A percentile compares a stretch with the other conserved stretches of the same genome.
Evolutionary conservation across 2,329 filamentous ascomycete species (phyloP).

Genomic region (Cladosporium cucumerinum): DNA sequence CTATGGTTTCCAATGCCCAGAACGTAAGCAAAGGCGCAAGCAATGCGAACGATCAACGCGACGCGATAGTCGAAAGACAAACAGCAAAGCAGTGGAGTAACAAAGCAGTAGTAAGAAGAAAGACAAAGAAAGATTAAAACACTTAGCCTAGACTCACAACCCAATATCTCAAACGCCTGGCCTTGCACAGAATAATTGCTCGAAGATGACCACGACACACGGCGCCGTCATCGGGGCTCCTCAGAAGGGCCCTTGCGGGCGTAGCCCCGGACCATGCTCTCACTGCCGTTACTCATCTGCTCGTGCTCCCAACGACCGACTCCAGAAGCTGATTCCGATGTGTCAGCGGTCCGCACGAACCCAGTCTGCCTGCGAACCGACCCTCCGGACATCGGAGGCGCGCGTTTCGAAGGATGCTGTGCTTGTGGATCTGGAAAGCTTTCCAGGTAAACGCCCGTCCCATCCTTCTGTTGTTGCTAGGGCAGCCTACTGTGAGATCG

Average conservation of each 20-base stretch:
- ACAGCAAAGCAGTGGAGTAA: not conserved
- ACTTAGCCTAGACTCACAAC: not conserved
- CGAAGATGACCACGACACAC: not conserved
- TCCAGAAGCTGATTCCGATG: conserved; percentile 7
- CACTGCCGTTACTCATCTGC: not conserved
- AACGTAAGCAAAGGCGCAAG: not conserved
- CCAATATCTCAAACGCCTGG: not conserved
- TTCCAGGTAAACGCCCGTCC: not conserved
- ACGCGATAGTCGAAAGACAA: not conserved
- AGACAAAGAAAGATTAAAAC: not conserved
- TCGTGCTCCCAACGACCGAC: conserved; percentile 5
- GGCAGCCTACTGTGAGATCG: not conserved
- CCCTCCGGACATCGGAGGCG: conserved; percentile 8
- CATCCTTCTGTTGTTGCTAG: not conserved
- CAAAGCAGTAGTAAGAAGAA: not conserved
- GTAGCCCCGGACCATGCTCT: conserved; percentile 4
- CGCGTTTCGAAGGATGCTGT: not conserved
- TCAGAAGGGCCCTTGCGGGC: conserved; percentile 11
- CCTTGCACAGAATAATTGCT: not conserved
- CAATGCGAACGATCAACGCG: not conserved
- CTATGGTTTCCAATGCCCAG: not conserved
- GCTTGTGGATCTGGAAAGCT: too few relatives aligned
- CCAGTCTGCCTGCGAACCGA: not conserved
- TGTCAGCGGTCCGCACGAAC: conserved; percentile 13
- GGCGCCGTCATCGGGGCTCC: conserved; percentile 4